A percentile compares a stretch with the other conserved stretches of the same genome.
Conservation (phyloP, 148 eudicot genomes). For the Fagopyrum homotropicum region DNA sequence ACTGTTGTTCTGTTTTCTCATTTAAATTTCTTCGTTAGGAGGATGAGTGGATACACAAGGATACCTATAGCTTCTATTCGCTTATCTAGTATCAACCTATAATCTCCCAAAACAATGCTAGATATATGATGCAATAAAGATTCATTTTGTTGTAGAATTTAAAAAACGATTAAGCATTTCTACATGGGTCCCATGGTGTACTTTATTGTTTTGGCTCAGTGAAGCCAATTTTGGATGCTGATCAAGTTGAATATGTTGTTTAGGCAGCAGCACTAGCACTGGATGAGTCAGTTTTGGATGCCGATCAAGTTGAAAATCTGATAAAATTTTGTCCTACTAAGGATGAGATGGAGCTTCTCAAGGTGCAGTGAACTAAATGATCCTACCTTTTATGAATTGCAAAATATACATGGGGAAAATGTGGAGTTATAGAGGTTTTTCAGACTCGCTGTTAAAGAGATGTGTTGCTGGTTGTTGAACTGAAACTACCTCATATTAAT, state of each 20-base stretch:
- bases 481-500: background rate
- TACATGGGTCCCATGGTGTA: background rate
- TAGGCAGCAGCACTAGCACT: constrained; percentile 92
- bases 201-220: background rate
- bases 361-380: constrained; percentile 34
- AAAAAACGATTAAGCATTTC: too few relatives aligned
- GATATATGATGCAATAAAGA: too few relatives aligned
- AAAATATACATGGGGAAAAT: background rate
- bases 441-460: background rate
- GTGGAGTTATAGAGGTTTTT: background rate
- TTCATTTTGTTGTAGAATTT: too few relatives aligned
- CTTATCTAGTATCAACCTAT: background rate
- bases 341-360: constrained; percentile 96
- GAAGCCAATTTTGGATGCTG: background rate
- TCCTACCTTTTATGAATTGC: background rate
- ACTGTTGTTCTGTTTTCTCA: background rate
- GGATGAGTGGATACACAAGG: background rate
- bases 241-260: background rate
- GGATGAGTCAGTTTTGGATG: constrained; percentile 91
- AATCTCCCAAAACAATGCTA: background rate
- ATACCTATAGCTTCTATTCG: background rate
- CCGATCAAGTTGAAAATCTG: constrained; percentile 96
- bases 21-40: background rate
- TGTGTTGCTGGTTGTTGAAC: background rate
- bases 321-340: constrained; percentile 94